These are phyloP conservation scores for Geotrichum macrosporum DNA, from an alignment of 1,139 yeast species.

Conservation along the genomic window DNA sequence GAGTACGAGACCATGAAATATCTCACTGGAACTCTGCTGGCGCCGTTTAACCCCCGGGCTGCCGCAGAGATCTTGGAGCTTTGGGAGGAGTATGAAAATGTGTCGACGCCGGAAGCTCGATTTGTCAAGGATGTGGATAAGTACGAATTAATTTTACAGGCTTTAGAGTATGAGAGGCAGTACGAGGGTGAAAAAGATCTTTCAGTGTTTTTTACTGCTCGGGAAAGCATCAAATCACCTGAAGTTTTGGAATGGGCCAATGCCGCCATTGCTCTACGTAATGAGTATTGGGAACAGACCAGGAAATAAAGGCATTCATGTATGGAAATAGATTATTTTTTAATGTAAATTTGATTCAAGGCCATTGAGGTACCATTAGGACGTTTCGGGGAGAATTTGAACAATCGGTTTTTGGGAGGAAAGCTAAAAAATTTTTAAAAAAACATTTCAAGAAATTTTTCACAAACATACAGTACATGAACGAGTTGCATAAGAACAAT, in stretches of 20 bases:
- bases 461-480: neutral
- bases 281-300: conserved; percentile 32
- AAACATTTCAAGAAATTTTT: neutral
- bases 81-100: conserved; percentile 90
- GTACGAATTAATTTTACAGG: conserved; percentile 85
- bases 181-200: conserved; percentile 54
- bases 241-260: conserved; percentile 72
- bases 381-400: neutral
- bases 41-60: conserved; percentile 61
- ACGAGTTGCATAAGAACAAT: conserved; percentile 25
- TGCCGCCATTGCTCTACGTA: conserved; percentile 58
- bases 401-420: conserved; percentile 3
- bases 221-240: conserved; percentile 59
- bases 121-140: conserved; percentile 94
- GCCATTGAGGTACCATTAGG: too few relatives aligned
- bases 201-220: conserved; percentile 64
- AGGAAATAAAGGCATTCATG: neutral
- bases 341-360: too few relatives aligned
- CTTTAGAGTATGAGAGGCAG: conserved; percentile 77
- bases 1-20: conserved; percentile 72
- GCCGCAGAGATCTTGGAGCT: conserved; percentile 64
- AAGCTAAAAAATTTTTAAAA: neutral
- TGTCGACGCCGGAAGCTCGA: conserved; percentile 74
- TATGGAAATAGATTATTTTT: neutral
- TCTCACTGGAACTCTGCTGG: conserved; percentile 49